phyloP scores from a whole-genome alignment of 2,329 filamentous ascomycete species.

The Berkeleyomyces rouxiae region DNA sequence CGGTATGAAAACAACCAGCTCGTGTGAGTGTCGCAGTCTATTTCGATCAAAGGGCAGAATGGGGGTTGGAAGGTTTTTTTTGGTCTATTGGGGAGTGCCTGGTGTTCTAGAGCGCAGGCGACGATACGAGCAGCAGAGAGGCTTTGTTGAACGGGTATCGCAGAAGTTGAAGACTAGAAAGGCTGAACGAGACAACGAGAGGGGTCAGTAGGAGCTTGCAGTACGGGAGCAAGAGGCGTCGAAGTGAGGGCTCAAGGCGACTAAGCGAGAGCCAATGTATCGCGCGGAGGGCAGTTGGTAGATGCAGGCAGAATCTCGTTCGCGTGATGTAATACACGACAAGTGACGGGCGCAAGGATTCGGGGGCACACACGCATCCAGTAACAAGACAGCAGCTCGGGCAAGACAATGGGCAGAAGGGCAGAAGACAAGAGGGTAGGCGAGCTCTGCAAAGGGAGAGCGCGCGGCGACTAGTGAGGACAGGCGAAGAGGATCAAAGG shows the following conservation, averaged over 20 bases:
- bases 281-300: background rate
- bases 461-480: background rate
- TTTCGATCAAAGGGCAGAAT: background rate
- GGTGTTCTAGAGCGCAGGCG: background rate
- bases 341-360: too few species aligned
- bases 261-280: background rate
- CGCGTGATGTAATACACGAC: background rate
- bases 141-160: background rate
- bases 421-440: background rate
- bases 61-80: background rate
- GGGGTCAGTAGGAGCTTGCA: background rate
- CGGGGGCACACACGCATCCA: background rate
- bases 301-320: background rate
- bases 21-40: background rate
- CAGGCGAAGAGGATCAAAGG: background rate
- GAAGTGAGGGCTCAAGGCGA: too few species aligned
- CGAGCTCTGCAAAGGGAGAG: background rate
- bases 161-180: background rate
- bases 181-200: background rate
- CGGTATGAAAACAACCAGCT: background rate
- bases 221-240: background rate
- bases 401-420: background rate
- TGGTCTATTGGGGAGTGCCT: background rate
- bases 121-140: slow-evolving; percentile 1
- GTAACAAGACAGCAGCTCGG: background rate